Conservation (phyloP, 2,329 filamentous ascomycete species). For the Drechmeria coniospora region DNA sequence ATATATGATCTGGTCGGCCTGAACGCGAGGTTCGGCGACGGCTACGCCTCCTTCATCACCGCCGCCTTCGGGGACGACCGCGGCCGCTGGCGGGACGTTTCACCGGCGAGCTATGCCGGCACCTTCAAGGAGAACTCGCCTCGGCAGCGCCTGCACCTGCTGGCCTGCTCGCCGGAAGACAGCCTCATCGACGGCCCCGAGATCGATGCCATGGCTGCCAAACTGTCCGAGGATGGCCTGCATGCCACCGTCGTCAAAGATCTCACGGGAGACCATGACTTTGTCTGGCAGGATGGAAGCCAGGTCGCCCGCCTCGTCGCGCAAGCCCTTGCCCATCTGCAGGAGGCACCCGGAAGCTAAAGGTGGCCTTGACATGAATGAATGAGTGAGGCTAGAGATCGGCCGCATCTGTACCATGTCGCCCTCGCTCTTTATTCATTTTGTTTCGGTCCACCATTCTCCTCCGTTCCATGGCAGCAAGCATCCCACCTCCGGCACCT, state of each 20-base stretch:
- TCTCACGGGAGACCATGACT: constrained; percentile 44
- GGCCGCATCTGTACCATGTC: too few species aligned
- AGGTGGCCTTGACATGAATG: too few species aligned
- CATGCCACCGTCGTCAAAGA: constrained; percentile 19
- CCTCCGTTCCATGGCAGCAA: too few species aligned
- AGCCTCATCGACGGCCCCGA: constrained; percentile 40
- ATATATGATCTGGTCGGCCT: constrained; percentile 50
- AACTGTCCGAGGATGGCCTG: constrained; percentile 25
- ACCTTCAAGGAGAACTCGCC: constrained; percentile 26
- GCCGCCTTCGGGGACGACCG: constrained; percentile 44
- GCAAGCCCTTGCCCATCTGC: constrained; percentile 10
- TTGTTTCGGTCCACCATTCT: too few species aligned
- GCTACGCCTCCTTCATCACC: constrained; percentile 41
- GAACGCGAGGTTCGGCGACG: constrained; percentile 25
- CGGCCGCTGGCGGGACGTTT: constrained; percentile 35
- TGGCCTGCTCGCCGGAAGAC: constrained; percentile 32
- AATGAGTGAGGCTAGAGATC: too few species aligned
- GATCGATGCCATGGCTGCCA: constrained; percentile 36
- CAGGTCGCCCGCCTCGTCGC: constrained; percentile 35
- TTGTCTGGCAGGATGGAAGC: constrained; percentile 44
- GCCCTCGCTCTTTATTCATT: too few species aligned
- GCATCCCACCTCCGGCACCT: too few species aligned
- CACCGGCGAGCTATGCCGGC: constrained; percentile 32
- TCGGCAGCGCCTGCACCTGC: constrained; percentile 17
- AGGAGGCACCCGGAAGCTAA: too few species aligned